A percentile compares a stretch with the other conserved stretches of the same genome.
phyloP scores from a whole-genome alignment of 768 basidiomycete species.

The Mycena polygramma region DNA sequence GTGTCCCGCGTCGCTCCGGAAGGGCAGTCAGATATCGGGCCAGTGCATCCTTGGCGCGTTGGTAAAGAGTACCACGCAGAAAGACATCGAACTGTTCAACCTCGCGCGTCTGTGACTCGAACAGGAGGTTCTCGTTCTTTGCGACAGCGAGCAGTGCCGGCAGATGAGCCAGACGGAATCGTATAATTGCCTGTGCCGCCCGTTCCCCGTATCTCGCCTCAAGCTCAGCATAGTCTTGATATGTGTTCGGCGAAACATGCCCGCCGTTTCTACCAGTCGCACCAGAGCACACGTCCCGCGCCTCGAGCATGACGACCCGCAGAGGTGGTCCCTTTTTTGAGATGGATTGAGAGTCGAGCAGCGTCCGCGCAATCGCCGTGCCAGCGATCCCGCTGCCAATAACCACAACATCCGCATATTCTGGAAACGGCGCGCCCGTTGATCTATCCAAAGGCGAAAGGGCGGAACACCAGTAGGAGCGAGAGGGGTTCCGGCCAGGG shows the following conservation, averaged over 20 bases:
- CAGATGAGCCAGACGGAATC: constrained; percentile 74
- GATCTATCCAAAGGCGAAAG: constrained; percentile 47
- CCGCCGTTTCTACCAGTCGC: constrained; percentile 85
- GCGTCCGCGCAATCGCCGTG: constrained; percentile 66
- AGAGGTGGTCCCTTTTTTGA: constrained; percentile 43
- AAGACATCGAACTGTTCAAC: constrained; percentile 74
- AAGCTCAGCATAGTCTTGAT: constrained; percentile 67
- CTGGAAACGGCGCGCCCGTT: constrained; percentile 44
- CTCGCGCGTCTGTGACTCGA: constrained; percentile 67
- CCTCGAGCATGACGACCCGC: constrained; percentile 82
- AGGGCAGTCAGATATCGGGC: constrained; percentile 61
- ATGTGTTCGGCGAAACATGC: constrained; percentile 71
- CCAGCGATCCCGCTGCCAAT: constrained; percentile 87
- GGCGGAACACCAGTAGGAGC: constrained; percentile 76
- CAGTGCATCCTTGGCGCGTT: constrained; percentile 59
- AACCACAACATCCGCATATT: constrained; percentile 75
- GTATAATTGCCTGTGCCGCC: constrained; percentile 65
- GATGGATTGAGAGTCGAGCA: constrained; percentile 55
- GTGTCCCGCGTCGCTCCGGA: constrained; percentile 59
- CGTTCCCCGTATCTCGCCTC: constrained; percentile 60
- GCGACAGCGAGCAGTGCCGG: constrained; percentile 62
- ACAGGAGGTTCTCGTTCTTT: constrained; percentile 64
- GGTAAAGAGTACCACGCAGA: constrained; percentile 56
- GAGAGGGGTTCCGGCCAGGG: constrained; percentile 66
- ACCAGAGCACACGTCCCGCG: constrained; percentile 80